phyloP scores from a whole-genome alignment of 768 basidiomycete genomes.

The Pleurotus citrinopileatus region DNA sequence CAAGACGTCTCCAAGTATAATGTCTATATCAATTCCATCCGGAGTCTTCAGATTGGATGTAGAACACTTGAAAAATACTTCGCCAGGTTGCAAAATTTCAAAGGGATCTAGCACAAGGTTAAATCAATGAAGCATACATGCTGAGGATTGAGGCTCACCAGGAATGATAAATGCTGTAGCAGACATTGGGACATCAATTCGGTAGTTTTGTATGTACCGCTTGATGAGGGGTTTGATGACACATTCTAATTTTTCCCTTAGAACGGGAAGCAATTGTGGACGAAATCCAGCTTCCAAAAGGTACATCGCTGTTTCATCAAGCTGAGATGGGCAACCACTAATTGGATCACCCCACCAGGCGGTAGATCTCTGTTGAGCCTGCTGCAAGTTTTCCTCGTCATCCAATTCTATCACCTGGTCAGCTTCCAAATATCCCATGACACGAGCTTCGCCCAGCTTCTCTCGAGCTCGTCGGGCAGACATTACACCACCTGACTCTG shows the following conservation, averaged over 20 bases:
- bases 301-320: constrained; percentile 61
- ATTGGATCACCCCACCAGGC: constrained; percentile 72
- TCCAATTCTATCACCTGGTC: constrained; percentile 32
- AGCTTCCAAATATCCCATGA: constrained; percentile 38
- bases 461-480: constrained; percentile 35
- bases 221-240: constrained; percentile 44
- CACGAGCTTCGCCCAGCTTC: constrained; percentile 35
- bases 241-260: constrained; percentile 51
- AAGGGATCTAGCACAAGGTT: constrained; percentile 39
- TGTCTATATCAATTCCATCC: constrained; percentile 46
- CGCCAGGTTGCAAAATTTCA: constrained; percentile 47
- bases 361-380: constrained; percentile 38
- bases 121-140: constrained; percentile 2
- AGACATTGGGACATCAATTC: constrained; percentile 54
- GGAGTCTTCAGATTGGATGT: constrained; percentile 32
- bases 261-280: constrained; percentile 44
- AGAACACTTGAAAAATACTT: constrained; percentile 58
- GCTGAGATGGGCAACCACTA: constrained; percentile 57
- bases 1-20: constrained; percentile 55
- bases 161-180: constrained; percentile 62
- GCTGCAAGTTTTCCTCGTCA: constrained; percentile 33
- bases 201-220: constrained; percentile 37
- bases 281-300: constrained; percentile 60
- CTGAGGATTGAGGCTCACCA: constrained; percentile 36
- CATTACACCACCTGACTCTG: constrained; percentile 39